These are phyloP conservation scores for Dissophora ornata DNA, from an alignment of 192 early-diverging fungal genomes.

Conservation along the genomic window DNA sequence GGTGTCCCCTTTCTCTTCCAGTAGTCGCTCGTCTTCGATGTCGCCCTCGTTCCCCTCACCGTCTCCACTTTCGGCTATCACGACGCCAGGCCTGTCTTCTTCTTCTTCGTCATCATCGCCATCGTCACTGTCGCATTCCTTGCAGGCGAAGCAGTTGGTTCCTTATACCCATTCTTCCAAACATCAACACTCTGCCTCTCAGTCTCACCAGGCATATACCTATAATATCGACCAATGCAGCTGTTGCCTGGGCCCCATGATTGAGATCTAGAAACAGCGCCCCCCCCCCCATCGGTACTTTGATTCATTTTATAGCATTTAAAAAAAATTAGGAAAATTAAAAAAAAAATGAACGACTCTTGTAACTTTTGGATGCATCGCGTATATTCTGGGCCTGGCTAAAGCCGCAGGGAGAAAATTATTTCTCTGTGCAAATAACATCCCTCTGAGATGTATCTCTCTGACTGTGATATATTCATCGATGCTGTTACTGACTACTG, in stretches of 20 bases:
- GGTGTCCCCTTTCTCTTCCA: slow-evolving; percentile 17
- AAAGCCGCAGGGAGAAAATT: no score
- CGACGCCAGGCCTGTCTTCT: neutral
- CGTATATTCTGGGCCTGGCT: no score
- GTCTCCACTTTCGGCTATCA: neutral
- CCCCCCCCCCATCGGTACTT: no score
- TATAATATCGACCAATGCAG: slow-evolving; percentile 43
- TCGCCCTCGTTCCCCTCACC: slow-evolving; percentile 8
- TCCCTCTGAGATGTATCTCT: no score
- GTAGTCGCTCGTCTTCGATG: neutral
- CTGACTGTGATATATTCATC: no score
- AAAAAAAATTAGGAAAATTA: neutral
- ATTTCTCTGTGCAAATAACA: no score
- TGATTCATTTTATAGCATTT: no score
- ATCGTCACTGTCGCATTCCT: neutral
- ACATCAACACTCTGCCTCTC: neutral
- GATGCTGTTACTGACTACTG: no score
- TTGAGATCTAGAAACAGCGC: slow-evolving; percentile 19
- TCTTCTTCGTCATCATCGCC: neutral
- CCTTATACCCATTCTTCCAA: slow-evolving; percentile 18
- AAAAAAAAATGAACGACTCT: neutral
- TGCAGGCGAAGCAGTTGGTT: neutral
- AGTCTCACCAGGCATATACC: slow-evolving; percentile 3
- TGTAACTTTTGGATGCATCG: no score
- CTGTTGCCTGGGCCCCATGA: slow-evolving; percentile 41